Base-by-base conservation (phyloP, 495 filamentous ascomycete species). In the Bathelium albidoporum region DNA sequence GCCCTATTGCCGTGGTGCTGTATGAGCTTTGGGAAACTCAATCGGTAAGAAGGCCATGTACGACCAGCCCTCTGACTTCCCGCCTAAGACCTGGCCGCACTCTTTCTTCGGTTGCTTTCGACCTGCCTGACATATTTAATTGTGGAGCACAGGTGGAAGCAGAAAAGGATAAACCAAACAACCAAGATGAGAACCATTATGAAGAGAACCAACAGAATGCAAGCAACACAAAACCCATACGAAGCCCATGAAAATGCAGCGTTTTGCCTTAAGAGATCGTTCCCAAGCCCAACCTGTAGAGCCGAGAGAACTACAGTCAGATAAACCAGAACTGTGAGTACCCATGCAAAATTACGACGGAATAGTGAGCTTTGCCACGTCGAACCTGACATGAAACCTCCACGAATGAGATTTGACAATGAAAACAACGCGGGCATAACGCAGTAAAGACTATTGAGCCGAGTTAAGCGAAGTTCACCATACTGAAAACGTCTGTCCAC, bases 211-310 rank as follows among this genome's bases (percentile, higher is more conserved):
- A 26, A 7, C 4, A 55, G 49, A 29, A 55, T 55, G 64, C 83
- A 84, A 0, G 24, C 20, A 29, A 85, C 70, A 4, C 78, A 77
- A 65, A 86, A 83, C 0, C 80, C 82, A 67, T 80, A 83, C 1
- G 78, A 77, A 1, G 71, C 78, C 31, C 66, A 58, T 60, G 80
- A 75, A 64, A 85, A 85, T 1, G 73, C 31, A 4, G 62, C 41
- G 62, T 75, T 79, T 0, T 62, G 39, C 7, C 69, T 39, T 0
- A 85, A 71, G 2, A 60, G 61, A 1, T 73, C 71, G 0, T 80
- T 80, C 7, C 74, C 76, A 0, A 83, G 71, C 0, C 83, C 84
- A 44, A 85, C 83, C 66, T 85, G 83, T 78, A 87, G 81, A 31
- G 82, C 83, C 0, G 78, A 76, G 60, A 85, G 71, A 4, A 83